These are phyloP conservation scores for Thraustochytrium sp. DNA, from an alignment of 352 stramenopile species.

Conservation along the genomic window DNA sequence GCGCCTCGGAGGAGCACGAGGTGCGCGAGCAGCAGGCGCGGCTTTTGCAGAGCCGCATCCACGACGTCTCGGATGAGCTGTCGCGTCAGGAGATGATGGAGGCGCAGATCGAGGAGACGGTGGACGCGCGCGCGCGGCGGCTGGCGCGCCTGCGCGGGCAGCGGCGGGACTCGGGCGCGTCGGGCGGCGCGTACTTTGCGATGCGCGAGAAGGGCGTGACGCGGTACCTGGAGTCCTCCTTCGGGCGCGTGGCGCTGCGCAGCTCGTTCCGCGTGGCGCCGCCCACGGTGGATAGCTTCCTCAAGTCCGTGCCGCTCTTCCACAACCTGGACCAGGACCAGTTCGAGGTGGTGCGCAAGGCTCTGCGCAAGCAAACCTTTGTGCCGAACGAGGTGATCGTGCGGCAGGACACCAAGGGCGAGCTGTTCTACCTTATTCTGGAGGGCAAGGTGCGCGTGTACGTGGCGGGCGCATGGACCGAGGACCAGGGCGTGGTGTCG, in stretches of 20 bases:
- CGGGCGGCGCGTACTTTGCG: neutral
- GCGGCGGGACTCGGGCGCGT: neutral
- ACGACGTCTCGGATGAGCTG: constrained; percentile 22
- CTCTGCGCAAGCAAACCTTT: neutral
- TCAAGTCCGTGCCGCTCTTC: constrained; percentile 39
- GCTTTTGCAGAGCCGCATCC: constrained; percentile 16
- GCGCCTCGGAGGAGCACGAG: neutral
- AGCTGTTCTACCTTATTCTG: constrained; percentile 48
- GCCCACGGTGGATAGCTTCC: constrained; percentile 22
- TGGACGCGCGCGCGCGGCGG: neutral
- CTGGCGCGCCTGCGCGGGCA: neutral
- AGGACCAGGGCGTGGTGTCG: neutral
- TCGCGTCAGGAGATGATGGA: constrained; percentile 34
- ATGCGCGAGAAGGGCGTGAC: constrained; percentile 11
- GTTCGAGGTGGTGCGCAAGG: neutral
- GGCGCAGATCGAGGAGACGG: constrained; percentile 20
- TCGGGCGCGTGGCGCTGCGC: constrained; percentile 6
- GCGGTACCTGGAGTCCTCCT: constrained; percentile 19
- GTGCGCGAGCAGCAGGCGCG: neutral
- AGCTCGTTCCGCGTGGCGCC: neutral
- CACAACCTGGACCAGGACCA: constrained; percentile 39
- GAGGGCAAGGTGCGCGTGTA: neutral
- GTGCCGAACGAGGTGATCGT: constrained; percentile 49
- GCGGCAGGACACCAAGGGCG: constrained; percentile 47
- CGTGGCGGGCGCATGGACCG: neutral